Base-by-base conservation (phyloP, 2,329 filamentous ascomycete species). In the Ascochyta koolunga region DNA sequence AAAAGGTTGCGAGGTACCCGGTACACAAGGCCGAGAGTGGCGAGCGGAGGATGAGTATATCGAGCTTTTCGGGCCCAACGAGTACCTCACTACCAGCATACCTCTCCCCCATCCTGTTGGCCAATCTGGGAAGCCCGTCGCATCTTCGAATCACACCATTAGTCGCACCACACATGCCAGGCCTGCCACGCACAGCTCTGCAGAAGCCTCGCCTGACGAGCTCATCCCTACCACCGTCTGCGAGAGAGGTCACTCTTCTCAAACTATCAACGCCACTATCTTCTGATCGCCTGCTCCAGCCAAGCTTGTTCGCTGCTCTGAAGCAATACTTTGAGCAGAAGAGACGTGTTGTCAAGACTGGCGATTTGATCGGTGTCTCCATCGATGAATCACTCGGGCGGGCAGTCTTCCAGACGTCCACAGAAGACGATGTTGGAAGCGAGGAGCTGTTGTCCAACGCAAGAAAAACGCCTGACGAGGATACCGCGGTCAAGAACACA, bases 261-360 rank as follows among this genome's bases (percentile, higher is more conserved):
- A 95, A 96, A 64, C 86, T 99, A 36, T 88, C 92, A 10, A 96
- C 93, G 0, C 95, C 95, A 0, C 80, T 95, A 7, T 93, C 93
- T 0, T 93, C 90, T 3, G 93, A 98, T 67, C 84, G 91, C 39
- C 84, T 89, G 1, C 83, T 96, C 9, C 93, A 98, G 69, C 90
- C 91, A 6, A 90, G 90, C 4, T 83, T 98, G 4, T 88, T 98
- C 63, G 88, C 90, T 16, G 92, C 91, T 0, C 76, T 99, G 36
- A 97, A 97, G 72, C 86, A 86, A 33, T 89, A 97, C 70, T 97
- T 99, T 72, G 89, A 96, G 61, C 85, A 86, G 50, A 91, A 89
- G 65, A 85, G 89, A 51, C 86, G 95, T 4, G 83, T 98, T 11
- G 85, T 98, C 33, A 92, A 92, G 68, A 87, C 86, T 35, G 93